These are phyloP conservation scores for Aspergillus avenaceus DNA, from an alignment of 495 filamentous ascomycete species.

Conservation along the genomic window DNA sequence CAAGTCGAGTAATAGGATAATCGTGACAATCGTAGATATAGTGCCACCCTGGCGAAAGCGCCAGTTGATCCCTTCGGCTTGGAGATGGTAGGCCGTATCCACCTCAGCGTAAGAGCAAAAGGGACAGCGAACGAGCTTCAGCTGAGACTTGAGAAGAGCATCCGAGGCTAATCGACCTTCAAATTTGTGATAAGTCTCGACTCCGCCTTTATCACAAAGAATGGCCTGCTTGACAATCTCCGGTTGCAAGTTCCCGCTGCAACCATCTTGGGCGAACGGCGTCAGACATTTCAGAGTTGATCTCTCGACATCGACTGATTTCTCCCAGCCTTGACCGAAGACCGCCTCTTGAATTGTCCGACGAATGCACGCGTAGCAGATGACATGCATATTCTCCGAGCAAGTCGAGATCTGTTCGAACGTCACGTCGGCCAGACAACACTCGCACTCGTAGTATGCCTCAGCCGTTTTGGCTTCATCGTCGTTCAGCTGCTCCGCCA, in stretches of 20 bases:
- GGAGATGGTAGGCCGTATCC: conserved; percentile 69
- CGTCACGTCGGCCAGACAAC: conserved; percentile 73
- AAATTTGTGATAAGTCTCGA: conserved; percentile 64
- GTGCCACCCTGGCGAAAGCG: conserved; percentile 49
- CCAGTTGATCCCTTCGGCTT: conserved; percentile 35
- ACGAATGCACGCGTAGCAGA: conserved; percentile 82
- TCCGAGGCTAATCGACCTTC: conserved; percentile 74
- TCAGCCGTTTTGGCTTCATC: conserved; percentile 67
- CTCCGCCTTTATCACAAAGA: conserved; percentile 58
- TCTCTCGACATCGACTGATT: conserved; percentile 65
- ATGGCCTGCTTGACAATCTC: conserved; percentile 69
- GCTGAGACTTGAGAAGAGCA: conserved; percentile 59
- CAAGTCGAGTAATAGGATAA: conserved; percentile 40
- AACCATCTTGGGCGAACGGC: conserved; percentile 58
- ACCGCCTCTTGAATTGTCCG: conserved; percentile 76
- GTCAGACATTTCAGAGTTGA: conserved; percentile 79
- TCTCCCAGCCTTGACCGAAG: conserved; percentile 87
- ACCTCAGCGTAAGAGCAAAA: conserved; percentile 89
- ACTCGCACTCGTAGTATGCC: conserved; percentile 81
- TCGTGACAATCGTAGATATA: conserved; percentile 30
- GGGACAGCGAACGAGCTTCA: conserved; percentile 80
- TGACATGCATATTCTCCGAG: conserved; percentile 64
- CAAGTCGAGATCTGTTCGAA: conserved; percentile 85
- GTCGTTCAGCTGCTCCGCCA: conserved; percentile 68
- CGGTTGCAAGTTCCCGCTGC: conserved; percentile 65